Conservation (phyloP, 345 rosid genomes). For the Microthlaspi erraticum region DNA sequence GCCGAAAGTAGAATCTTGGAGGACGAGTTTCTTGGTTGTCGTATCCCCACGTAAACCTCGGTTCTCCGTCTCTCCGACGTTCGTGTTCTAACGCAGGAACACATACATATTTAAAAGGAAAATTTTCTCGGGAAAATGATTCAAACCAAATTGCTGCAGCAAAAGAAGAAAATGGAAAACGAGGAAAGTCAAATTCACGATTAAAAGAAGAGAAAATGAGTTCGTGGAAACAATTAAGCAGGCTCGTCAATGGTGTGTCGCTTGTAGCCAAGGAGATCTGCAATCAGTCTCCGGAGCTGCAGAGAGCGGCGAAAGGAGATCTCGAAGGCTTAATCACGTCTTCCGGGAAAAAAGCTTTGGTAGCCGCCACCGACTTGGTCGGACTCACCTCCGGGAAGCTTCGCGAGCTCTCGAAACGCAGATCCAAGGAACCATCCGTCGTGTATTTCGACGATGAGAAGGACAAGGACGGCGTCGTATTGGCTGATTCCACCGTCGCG, state of each 20-base stretch:
- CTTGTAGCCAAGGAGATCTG: conserved; percentile 77
- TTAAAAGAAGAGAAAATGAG: conserved; percentile 38
- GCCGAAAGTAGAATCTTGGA: conserved; percentile 22
- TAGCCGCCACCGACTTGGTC: conserved; percentile 78
- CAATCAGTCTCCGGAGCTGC: conserved; percentile 57
- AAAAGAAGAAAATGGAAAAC: not conserved
- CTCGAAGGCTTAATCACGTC: conserved; percentile 61
- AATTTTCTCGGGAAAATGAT: conserved; percentile 22
- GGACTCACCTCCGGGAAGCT: conserved; percentile 79
- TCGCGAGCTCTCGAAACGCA: conserved; percentile 55
- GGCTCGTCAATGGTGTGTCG: conserved; percentile 72
- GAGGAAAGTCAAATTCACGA: conserved; percentile 7
- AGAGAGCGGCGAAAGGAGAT: conserved; percentile 56
- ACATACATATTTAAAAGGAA: conserved; percentile 1
- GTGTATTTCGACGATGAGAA: conserved; percentile 50
- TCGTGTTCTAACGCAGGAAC: conserved; percentile 43
- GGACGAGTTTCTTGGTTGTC: conserved; percentile 31
- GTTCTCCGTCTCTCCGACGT: conserved; percentile 41
- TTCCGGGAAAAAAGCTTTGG: conserved; percentile 63
- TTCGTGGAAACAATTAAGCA: conserved; percentile 59
- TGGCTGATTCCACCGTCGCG: not conserved
- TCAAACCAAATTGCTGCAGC: conserved; percentile 16
- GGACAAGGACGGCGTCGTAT: not conserved
- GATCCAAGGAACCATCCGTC: conserved; percentile 67
- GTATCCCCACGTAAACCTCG: conserved; percentile 49